Evolutionary conservation across 2,329 filamentous ascomycete genomes (phyloP), one percentile per base, ranked within the genome.

Genomic region (Fusarium sp.): DNA sequence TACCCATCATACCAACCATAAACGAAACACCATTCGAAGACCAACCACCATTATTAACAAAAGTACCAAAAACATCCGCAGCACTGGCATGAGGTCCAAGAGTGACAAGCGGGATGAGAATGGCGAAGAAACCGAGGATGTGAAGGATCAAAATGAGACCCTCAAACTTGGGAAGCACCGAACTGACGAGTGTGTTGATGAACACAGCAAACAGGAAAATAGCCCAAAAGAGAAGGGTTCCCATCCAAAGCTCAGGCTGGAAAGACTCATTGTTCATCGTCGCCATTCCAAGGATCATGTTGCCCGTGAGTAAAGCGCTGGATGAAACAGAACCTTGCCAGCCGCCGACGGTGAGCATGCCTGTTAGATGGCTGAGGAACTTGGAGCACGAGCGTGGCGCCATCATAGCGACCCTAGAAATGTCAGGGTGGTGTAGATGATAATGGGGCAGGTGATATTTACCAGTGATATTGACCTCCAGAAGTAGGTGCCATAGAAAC

Each of bases 401-500:
- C 58, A 89, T 83, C 69, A 87, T 84, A 2, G 84, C 86, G 1
- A 89, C 86, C 86, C 63, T 66, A 1, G 2, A 2, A 5, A 22
- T 0, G 2, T 66, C 11, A 66, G 53, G 0, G 7, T 4, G 7
- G 5, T 3, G 1, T 0, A 2, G 5, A 8, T 3, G n/a, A 5
- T 2, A 1, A 5, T 8, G 3, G 1, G 1, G 4, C n/a, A 18
- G 2, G 4, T 2, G 3, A 8, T 3, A 1, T 6, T 38, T 40
- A 25, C 63, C 87, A 89, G 73, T 89, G 86, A 68, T 89, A 90
- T 77, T 90, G 87, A 11, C 88, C 88, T 47, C 87, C 88, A 0
- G 85, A 60, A 71, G 88, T 73, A 73, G 87, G 70, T 64, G 86
- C 81, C 79, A 84, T 84, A 1, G 81, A 84, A 2, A 81, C 81